phyloP scores from a whole-genome alignment of 768 basidiomycete genomes.

The Candolleomyces aberdarensis region DNA sequence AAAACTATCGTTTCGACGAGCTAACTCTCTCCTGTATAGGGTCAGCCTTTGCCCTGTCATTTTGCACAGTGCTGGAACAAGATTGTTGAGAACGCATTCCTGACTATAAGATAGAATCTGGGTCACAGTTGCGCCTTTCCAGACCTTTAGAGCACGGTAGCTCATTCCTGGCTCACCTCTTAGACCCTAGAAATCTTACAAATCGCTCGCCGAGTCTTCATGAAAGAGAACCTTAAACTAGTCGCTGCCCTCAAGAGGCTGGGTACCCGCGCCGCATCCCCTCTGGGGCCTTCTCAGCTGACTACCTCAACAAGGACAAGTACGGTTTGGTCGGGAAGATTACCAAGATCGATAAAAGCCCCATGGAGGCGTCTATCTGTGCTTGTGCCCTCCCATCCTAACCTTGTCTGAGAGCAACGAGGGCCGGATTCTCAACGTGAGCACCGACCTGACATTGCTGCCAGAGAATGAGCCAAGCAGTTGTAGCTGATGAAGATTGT shows the following conservation, averaged over 20 bases:
- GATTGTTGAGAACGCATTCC: slow-evolving; percentile 87
- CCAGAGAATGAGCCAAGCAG: slow-evolving; percentile 98
- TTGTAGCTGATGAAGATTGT: slow-evolving; percentile 98
- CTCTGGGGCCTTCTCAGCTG: slow-evolving; percentile 97
- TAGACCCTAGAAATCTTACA: slow-evolving; percentile 92
- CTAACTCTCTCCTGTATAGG: slow-evolving; percentile 91
- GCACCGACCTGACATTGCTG: slow-evolving; percentile 98
- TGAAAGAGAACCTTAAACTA: slow-evolving; percentile 95
- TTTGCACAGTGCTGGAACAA: slow-evolving; percentile 94
- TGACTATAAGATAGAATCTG: slow-evolving; percentile 97
- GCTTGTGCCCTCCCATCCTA: slow-evolving; percentile 96
- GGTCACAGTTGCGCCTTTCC: slow-evolving; percentile 70
- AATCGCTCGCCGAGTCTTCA: slow-evolving; percentile 93
- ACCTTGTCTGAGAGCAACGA: slow-evolving; percentile 93
- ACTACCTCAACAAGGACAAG: slow-evolving; percentile 92
- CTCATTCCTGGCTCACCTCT: not conserved
- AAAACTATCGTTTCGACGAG: no score
- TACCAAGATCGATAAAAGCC: slow-evolving; percentile 91
- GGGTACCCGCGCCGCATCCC: slow-evolving; percentile 96
- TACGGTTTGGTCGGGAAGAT: slow-evolving; percentile 97
- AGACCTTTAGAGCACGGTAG: not conserved
- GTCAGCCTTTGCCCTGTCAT: slow-evolving; percentile 98
- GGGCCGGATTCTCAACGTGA: slow-evolving; percentile 99
- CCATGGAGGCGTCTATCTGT: slow-evolving; percentile 93
- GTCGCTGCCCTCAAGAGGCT: slow-evolving; percentile 90